Evolutionary conservation across 176 grass and related monocot species (phyloP).

Genomic region (Carex myosuroides): DNA sequence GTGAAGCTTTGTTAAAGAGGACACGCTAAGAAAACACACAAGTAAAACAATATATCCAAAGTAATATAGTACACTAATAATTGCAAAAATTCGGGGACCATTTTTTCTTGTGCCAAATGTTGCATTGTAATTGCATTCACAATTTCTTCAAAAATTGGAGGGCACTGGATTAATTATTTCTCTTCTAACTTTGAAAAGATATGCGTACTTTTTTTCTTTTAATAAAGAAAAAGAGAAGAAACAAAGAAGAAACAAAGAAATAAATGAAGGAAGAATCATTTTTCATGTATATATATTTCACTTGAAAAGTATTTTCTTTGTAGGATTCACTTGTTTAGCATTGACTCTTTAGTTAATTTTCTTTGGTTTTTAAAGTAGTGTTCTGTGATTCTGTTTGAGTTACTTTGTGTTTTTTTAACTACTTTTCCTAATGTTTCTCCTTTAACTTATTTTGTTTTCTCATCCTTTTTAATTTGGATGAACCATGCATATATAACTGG

Average conservation of each 20-base stretch:
- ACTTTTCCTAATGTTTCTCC: neutral
- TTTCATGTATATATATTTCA: neutral
- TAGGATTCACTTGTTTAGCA: neutral
- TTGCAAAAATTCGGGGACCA: neutral
- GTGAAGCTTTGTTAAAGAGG: neutral
- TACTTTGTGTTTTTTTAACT: neutral
- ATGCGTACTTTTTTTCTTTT: neutral
- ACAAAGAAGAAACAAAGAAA: neutral
- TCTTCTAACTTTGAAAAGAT: neutral
- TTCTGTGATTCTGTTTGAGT: neutral
- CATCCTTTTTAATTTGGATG: neutral
- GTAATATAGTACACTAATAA: neutral
- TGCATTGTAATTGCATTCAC: neutral
- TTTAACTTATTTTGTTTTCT: neutral
- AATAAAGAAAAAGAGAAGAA: neutral
- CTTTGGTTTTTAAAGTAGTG: neutral
- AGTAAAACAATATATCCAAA: neutral
- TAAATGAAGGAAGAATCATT: neutral
- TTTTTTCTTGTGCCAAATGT: neutral
- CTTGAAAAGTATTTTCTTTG: neutral
- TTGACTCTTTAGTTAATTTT: neutral
- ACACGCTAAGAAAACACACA: neutral
- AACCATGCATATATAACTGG: neutral
- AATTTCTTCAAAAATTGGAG: neutral
- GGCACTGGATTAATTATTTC: neutral